A percentile compares a stretch with the other conserved stretches of the same genome.
Evolutionary conservation across 495 filamentous ascomycete species (phyloP).

Genomic region (Daldinia decipiens): DNA sequence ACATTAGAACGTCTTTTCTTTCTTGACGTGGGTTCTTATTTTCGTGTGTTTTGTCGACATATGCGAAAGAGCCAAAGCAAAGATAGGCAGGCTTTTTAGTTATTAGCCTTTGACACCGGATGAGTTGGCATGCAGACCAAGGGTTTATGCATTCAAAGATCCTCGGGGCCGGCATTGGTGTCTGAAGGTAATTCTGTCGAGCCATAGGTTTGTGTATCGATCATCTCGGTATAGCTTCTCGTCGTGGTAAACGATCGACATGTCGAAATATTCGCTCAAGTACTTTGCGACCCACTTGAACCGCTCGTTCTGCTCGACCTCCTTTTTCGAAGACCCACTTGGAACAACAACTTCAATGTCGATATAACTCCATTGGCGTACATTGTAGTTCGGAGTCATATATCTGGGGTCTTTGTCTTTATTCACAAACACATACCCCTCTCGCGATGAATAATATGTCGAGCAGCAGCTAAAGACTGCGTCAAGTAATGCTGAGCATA

Average conservation of each 20-base stretch:
- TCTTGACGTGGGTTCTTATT: neutral
- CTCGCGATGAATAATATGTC: conserved; percentile 30
- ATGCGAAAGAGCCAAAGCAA: neutral
- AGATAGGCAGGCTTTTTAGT: neutral
- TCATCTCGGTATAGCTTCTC: conserved; percentile 15
- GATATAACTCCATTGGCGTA: conserved; percentile 43
- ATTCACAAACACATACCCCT: conserved; percentile 49
- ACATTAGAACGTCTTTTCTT: neutral
- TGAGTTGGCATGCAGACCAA: neutral
- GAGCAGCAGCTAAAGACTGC: conserved; percentile 48
- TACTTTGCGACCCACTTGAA: conserved; percentile 46
- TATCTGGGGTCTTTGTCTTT: conserved; percentile 33
- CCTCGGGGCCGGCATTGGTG: conserved; percentile 19
- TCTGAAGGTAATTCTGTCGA: conserved; percentile 40
- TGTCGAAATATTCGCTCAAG: conserved; percentile 41
- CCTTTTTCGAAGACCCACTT: conserved; percentile 22
- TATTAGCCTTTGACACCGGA: no score
- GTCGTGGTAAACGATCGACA: conserved; percentile 30
- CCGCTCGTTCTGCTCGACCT: conserved; percentile 31
- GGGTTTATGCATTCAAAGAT: neutral
- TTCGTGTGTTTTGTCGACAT: neutral
- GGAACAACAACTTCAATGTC: conserved; percentile 44
- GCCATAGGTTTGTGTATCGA: conserved; percentile 17
- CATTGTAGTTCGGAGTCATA: conserved; percentile 21
- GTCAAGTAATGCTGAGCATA: conserved; percentile 54